A percentile compares a stretch with the other conserved stretches of the same genome.
Evolutionary conservation across 2,329 filamentous ascomycete genomes (phyloP).

Genomic region (Alternaria dauci): DNA sequence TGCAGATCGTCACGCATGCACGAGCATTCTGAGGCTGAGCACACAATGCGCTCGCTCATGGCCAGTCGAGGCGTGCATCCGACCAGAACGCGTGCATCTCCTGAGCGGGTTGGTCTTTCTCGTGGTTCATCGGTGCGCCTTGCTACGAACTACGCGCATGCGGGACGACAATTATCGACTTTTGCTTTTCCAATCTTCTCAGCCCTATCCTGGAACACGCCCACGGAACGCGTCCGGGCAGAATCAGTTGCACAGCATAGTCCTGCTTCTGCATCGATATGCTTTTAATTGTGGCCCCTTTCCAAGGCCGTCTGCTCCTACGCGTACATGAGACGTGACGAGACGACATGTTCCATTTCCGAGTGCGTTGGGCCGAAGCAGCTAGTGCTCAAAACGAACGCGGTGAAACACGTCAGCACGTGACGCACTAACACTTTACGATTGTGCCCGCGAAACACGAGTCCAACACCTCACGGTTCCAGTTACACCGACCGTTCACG

Average conservation of each 20-base stretch:
- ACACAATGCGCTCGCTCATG: not conserved
- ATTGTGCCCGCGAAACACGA: constrained; percentile 6
- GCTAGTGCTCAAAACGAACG: not conserved
- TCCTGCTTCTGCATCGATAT: not conserved
- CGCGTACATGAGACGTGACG: not conserved
- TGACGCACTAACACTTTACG: constrained; percentile 17
- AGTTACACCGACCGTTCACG: not conserved
- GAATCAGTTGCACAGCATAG: not conserved
- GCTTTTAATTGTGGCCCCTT: not conserved
- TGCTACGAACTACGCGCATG: not conserved
- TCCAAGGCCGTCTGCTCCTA: not conserved
- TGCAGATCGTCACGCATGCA: constrained; percentile 6
- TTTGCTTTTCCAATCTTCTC: constrained; percentile 7
- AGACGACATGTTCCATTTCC: not conserved
- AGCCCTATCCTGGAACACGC: constrained; percentile 1
- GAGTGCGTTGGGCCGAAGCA: not conserved
- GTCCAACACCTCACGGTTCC: constrained; percentile 1
- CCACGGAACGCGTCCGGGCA: not conserved
- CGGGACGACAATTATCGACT: constrained; percentile 3
- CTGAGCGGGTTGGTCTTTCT: not conserved
- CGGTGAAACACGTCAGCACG: constrained; percentile 18
- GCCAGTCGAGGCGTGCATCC: not conserved
- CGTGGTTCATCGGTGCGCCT: not conserved
- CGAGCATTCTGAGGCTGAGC: constrained; percentile 7
- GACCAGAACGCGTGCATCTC: not conserved